Evolutionary conservation across 2,329 filamentous ascomycete genomes (phyloP), one percentile per base, ranked within the genome.

Genomic region (Shiraia bambusicola): DNA sequence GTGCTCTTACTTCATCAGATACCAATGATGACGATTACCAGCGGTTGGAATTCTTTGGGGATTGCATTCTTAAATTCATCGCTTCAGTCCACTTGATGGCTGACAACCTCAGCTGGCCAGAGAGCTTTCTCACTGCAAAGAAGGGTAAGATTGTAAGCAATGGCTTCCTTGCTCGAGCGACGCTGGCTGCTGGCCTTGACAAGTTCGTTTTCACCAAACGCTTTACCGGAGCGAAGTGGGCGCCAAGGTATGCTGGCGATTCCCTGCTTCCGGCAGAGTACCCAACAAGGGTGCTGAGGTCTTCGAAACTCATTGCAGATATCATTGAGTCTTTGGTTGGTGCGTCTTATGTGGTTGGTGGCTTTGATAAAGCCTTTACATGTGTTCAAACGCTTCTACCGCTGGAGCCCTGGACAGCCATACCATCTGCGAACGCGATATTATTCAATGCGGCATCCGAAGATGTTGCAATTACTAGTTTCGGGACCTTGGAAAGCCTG

Each of bases 291-390:
- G 32, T 68, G 75, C 5, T 58, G 63, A 11, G 90, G 24, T 86
- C 88, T 0, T 86, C 82, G 1, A 97, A 97, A 63, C 81, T 81
- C 0, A 77, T 96, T 6, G 92, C 92, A 3, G 92, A 97, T 57
- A 84, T 96, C 0, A 78, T 95, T 0, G 92, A 97, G 63, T 81
- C 91, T 0, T 73, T 96, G 0, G 84, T 96, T 14, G 92, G 89
- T 1, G 87, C 83, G 1, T 79, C 86, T 0, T 90, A 80, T 54
- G 47, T 86, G 1, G 79, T 87, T 37, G 86, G 87, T 1, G 86
- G 86, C 0, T 70, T 87, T 11, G 34, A 71, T 0, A 84, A 81
- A 50, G 86, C 84, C 0, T 67, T 84, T 12, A 55, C 69, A 2
- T 90, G 85, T 63, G 76, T 93, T 10, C 44, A 59, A 33, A 73